Conservation (phyloP, 2,329 filamentous ascomycete genomes). For the Paramyrothecium roridum region DNA sequence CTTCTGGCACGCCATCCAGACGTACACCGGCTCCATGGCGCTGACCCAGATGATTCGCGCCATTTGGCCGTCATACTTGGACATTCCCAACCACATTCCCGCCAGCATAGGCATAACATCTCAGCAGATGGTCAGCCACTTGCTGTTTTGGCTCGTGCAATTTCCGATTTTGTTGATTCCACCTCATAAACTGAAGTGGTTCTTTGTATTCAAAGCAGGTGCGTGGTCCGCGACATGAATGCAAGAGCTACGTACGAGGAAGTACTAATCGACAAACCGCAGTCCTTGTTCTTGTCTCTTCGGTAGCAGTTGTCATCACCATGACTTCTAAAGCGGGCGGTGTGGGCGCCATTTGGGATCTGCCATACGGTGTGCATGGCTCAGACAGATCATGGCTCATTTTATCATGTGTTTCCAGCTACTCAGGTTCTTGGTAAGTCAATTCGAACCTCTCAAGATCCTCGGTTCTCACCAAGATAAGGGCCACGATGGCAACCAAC, state of each 20-base stretch:
- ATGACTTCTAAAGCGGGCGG: constrained; percentile 8
- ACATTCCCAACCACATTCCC: constrained; percentile 50
- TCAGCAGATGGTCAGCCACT: constrained; percentile 52
- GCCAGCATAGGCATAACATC: constrained; percentile 50
- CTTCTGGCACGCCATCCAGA: constrained; percentile 47
- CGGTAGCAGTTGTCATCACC: constrained; percentile 13
- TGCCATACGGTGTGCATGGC: constrained; percentile 6
- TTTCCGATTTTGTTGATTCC: constrained; percentile 53
- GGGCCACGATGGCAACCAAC: constrained; percentile 32
- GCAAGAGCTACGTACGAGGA: neutral
- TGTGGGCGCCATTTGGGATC: constrained; percentile 13
- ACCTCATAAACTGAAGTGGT: constrained; percentile 47
- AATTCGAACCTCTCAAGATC: neutral
- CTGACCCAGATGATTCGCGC: constrained; percentile 39
- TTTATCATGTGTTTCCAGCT: constrained; percentile 3
- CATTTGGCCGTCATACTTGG: constrained; percentile 53
- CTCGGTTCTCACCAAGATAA: neutral
- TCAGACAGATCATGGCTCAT: constrained; percentile 4
- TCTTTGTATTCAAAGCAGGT: constrained; percentile 32
- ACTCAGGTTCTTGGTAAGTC: constrained; percentile 1
- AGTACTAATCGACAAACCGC: neutral
- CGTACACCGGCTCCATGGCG: constrained; percentile 5
- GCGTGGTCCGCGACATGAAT: neutral
- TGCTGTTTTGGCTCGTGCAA: constrained; percentile 56
- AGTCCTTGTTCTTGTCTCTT: constrained; percentile 9